Conservation (phyloP, 441 rosid genomes). For the Corymbia citriodora region DNA sequence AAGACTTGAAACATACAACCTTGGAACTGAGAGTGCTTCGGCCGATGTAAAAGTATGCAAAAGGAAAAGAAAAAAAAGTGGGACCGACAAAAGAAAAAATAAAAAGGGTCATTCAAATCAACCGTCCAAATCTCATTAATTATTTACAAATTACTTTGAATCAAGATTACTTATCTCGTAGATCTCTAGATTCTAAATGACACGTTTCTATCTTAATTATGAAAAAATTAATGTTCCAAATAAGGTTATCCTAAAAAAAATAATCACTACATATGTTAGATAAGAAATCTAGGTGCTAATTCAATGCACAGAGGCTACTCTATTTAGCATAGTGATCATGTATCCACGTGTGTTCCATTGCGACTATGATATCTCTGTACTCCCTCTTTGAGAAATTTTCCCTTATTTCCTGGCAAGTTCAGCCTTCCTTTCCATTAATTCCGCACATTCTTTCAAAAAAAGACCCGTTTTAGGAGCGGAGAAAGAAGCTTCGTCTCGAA, state of each 20-base stretch:
- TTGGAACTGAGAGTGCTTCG: neutral
- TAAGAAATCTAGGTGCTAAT: neutral
- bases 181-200: neutral
- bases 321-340: neutral
- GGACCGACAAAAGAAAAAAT: neutral
- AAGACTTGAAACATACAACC: neutral
- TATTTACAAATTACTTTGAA: neutral
- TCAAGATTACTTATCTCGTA: neutral
- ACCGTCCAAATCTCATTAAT: neutral
- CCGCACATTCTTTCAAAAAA: neutral
- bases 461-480: neutral
- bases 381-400: neutral
- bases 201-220: neutral
- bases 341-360: neutral
- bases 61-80: neutral
- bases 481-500: neutral
- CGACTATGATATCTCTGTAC: neutral
- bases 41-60: neutral
- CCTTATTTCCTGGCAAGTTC: neutral
- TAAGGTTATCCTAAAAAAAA: neutral
- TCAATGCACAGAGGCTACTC: neutral
- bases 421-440: neutral
- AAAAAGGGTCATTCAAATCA: neutral
- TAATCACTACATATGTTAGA: neutral
- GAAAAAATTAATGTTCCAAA: accelerated